phyloP scores from a whole-genome alignment of 2,329 filamentous ascomycete genomes.

The Alternaria arborescens region DNA sequence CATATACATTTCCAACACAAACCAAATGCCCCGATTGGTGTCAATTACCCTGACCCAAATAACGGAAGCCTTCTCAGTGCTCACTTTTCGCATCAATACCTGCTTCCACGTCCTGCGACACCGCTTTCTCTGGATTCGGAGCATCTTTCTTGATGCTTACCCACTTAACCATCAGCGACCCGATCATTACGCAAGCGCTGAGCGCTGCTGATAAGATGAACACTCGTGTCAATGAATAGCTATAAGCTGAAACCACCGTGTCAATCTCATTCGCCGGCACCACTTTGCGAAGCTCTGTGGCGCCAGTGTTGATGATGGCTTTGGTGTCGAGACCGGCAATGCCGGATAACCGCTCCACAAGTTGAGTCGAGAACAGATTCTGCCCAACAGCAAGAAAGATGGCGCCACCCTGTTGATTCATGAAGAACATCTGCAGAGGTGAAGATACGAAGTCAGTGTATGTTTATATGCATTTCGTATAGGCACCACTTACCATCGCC shows the following conservation, averaged over 20 bases:
- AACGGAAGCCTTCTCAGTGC: background rate
- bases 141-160: conserved; percentile 58
- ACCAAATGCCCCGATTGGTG: background rate
- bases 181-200: conserved; percentile 62
- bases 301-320: conserved; percentile 49
- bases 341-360: conserved; percentile 30
- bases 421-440: conserved; percentile 51
- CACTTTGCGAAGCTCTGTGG: conserved; percentile 64
- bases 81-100: background rate
- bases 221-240: conserved; percentile 63
- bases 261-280: conserved; percentile 62
- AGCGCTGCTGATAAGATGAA: conserved; percentile 69
- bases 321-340: conserved; percentile 32
- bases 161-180: conserved; percentile 67
- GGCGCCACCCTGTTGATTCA: conserved; percentile 57
- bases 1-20: background rate
- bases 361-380: conserved; percentile 43
- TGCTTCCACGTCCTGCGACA: background rate
- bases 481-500: conserved; percentile 18
- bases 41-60: background rate
- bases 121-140: background rate
- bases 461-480: background rate
- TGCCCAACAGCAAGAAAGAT: conserved; percentile 58
- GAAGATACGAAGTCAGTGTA: background rate
- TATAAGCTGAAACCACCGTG: conserved; percentile 69